Conservation (phyloP, 192 early-diverging fungal species). For the Coemansia sp. region DNA sequence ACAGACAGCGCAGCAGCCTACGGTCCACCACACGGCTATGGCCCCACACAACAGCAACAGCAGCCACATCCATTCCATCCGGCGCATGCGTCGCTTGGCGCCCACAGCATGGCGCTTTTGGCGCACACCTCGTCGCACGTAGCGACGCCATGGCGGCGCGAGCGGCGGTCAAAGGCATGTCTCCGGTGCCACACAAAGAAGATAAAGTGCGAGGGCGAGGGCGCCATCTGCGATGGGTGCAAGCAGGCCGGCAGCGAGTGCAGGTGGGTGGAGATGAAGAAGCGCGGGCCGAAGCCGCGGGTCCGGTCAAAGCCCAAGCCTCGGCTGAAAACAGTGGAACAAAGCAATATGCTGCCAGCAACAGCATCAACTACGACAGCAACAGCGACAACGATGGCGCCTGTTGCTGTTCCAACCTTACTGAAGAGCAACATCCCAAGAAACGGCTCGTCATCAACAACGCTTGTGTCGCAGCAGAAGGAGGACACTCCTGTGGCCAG, state of each 20-base stretch:
- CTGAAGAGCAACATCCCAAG: background rate
- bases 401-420: background rate
- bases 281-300: conserved; percentile 50
- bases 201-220: conserved; percentile 54
- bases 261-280: conserved; percentile 54
- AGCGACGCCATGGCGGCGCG: conserved; percentile 42
- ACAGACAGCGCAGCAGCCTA: background rate
- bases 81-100: conserved; percentile 1
- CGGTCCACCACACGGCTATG: background rate
- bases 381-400: background rate
- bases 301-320: conserved; percentile 8
- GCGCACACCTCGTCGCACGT: background rate
- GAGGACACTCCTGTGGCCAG: background rate
- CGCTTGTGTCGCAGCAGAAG: background rate
- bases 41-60: background rate
- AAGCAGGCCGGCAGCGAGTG: conserved; percentile 48
- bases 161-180: conserved; percentile 54
- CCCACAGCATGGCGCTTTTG: background rate
- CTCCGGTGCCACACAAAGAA: conserved; percentile 55
- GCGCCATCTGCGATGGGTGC: conserved; percentile 44
- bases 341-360: background rate
- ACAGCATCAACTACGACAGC: background rate
- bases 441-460: background rate
- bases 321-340: background rate
- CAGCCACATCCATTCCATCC: conserved; percentile 13